Percentiles rank a stretch among this genome's conserved stretches.
Conservation (phyloP, 2,329 filamentous ascomycete species). For the Davidsoniella australis region DNA sequence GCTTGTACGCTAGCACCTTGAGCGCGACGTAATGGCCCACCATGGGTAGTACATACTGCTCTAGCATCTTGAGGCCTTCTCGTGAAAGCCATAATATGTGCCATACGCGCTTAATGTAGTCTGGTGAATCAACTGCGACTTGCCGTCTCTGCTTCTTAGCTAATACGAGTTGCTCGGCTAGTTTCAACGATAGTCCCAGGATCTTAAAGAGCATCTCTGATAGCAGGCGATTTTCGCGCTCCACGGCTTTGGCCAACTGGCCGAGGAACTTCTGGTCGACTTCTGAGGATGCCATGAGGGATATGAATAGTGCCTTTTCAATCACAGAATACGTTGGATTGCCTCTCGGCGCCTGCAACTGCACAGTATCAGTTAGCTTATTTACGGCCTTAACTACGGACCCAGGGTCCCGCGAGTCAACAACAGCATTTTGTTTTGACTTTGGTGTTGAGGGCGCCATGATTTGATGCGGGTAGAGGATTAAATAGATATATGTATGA, state of each 20-base stretch:
- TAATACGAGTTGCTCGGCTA: slow-evolving; percentile 66
- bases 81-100: slow-evolving; percentile 93
- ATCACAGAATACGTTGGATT: neutral
- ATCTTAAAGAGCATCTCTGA: slow-evolving; percentile 78
- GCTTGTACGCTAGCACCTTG: slow-evolving; percentile 77
- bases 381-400: neutral
- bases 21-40: slow-evolving; percentile 64
- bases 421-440: neutral
- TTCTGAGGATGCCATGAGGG: slow-evolving; percentile 77
- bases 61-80: slow-evolving; percentile 76
- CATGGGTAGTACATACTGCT: slow-evolving; percentile 75
- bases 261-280: slow-evolving; percentile 96
- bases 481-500: neutral
- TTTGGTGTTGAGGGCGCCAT: neutral
- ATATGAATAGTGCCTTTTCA: neutral
- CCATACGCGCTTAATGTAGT: slow-evolving; percentile 63
- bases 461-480: neutral
- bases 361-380: neutral
- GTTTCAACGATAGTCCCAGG: slow-evolving; percentile 73
- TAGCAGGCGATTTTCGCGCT: slow-evolving; percentile 60
- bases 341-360: neutral
- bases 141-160: slow-evolving; percentile 69
- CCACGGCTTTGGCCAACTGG: slow-evolving; percentile 66
- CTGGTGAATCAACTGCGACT: slow-evolving; percentile 62
- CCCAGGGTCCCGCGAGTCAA: neutral